Conservation (phyloP, 352 stramenopile genomes). For the Phytophthora fragariae region DNA sequence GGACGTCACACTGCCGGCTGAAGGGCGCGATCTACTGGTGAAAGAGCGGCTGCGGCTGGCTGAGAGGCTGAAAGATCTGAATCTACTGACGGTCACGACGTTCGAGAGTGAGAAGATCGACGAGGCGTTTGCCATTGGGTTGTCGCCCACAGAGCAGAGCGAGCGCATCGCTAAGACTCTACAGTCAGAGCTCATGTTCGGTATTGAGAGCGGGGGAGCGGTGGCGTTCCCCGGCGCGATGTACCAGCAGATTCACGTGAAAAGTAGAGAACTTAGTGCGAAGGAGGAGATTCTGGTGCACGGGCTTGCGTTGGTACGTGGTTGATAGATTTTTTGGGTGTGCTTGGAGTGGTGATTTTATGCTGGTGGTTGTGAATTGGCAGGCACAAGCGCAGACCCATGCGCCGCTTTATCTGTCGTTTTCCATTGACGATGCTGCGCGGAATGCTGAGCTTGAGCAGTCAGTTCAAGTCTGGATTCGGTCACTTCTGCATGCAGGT, state of each 20-base stretch:
- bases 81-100: constrained; percentile 67
- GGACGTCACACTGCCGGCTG: constrained; percentile 55
- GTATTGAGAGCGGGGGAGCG: constrained; percentile 35
- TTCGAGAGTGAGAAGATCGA: constrained; percentile 46
- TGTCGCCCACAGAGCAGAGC: constrained; percentile 43
- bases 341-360: background rate
- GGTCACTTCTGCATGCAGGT: constrained; percentile 41
- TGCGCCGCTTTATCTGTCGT: constrained; percentile 75
- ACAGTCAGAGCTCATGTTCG: constrained; percentile 78
- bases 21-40: constrained; percentile 57
- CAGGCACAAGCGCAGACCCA: constrained; percentile 63
- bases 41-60: constrained; percentile 41
- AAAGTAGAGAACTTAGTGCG: constrained; percentile 10
- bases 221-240: constrained; percentile 57
- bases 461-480: constrained; percentile 47
- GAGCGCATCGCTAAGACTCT: constrained; percentile 63
- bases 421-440: constrained; percentile 40
- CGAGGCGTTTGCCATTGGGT: constrained; percentile 12
- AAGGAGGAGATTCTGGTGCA: constrained; percentile 43
- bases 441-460: constrained; percentile 13
- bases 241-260: constrained; percentile 68
- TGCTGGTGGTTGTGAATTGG: constrained; percentile 9
- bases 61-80: constrained; percentile 46
- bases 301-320: constrained; percentile 45
- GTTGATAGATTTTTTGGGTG: background rate